Percentiles rank a stretch among this genome's conserved stretches.
These are phyloP conservation scores for Pseudozyma tsukubaensis DNA, from an alignment of 1,284 basidiomycete genomes.

Conservation along the genomic window DNA sequence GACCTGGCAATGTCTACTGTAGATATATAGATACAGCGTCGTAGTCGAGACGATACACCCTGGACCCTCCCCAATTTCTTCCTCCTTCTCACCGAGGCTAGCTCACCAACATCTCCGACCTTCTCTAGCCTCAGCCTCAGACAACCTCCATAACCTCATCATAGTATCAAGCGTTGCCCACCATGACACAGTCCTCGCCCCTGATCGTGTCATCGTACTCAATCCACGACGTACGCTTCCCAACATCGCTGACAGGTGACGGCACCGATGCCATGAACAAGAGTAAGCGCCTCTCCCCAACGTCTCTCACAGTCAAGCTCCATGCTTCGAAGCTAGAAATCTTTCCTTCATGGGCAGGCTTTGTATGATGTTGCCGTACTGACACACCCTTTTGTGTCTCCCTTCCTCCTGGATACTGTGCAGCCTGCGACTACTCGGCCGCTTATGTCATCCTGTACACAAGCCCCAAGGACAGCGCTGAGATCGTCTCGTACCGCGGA, in stretches of 20 bases:
- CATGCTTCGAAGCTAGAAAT: too few relatives aligned
- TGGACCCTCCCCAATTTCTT: too few relatives aligned
- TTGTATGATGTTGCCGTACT: not conserved
- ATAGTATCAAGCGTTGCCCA: not conserved
- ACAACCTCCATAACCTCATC: not conserved
- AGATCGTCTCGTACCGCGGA: slow-evolving; percentile 46
- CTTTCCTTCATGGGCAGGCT: not conserved
- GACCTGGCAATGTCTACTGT: too few relatives aligned
- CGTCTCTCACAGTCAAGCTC: too few relatives aligned
- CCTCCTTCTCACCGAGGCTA: too few relatives aligned
- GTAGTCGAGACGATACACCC: too few relatives aligned
- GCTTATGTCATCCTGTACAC: slow-evolving; percentile 87
- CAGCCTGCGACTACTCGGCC: slow-evolving; percentile 84
- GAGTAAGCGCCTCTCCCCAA: slow-evolving; percentile 62
- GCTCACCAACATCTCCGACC: too few relatives aligned
- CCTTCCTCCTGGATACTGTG: not conserved
- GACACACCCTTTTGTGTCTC: not conserved
- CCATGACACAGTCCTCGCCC: slow-evolving; percentile 38
- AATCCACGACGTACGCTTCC: slow-evolving; percentile 49
- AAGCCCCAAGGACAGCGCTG: slow-evolving; percentile 65
- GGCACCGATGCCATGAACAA: slow-evolving; percentile 93
- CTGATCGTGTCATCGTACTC: slow-evolving; percentile 49
- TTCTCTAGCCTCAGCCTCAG: not conserved
- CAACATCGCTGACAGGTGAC: slow-evolving; percentile 76
- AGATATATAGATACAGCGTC: too few relatives aligned